Evolutionary conservation across 345 rosid species (phyloP), one percentile per base, ranked within the genome.

Genomic region (Corymbia maculata): DNA sequence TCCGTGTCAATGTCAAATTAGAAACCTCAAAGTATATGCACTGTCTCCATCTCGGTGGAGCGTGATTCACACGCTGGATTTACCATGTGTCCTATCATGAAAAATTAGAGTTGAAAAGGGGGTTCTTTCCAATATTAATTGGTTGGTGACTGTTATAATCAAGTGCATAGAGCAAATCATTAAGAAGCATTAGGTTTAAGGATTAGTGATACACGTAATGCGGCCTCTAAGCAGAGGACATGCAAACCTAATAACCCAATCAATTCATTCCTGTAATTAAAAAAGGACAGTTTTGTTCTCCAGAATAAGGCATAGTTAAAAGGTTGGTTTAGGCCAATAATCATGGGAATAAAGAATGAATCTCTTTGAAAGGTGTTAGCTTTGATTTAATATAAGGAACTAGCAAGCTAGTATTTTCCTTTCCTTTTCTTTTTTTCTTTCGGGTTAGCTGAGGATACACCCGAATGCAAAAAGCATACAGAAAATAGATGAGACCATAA

Each of bases 21-120:
- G 45, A 49, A 75, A 75, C 82, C 82, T 36, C 49, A 22, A 42
- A 79, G 64, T 85, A 52, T 26, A 52, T 61, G 28, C 79, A 30
- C 24, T 91, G 92, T 88, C 89, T 28, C 66, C 59, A 13, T 86
- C 8, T 9, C 57, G 86, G 85, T 90, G 94, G 90, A 68, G 42
- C 55, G 88, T 89, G 91, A 52, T 36, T 49, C 61, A 57, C 88
- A 90, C 88, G 85, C 14, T 85, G 53, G 66, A 51, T 28, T 85
- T 32, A 51, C 49, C 49, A 17, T 70, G 26, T 36, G 80, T 36
- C 47, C 6, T 36, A 44, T 19, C 47, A 75, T 85, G 80, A 14
- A 45, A 66, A 53, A 26, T n/a, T 44, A 68, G 44, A 49, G 8
- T 87, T 30, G 59, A 50, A 68, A 51, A 36, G 82, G 28, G 51